A percentile compares a stretch with the other conserved stretches of the same genome.
These are phyloP conservation scores for Globisporangium echinulatum DNA, from an alignment of 352 stramenopile genomes.

Conservation along the genomic window DNA sequence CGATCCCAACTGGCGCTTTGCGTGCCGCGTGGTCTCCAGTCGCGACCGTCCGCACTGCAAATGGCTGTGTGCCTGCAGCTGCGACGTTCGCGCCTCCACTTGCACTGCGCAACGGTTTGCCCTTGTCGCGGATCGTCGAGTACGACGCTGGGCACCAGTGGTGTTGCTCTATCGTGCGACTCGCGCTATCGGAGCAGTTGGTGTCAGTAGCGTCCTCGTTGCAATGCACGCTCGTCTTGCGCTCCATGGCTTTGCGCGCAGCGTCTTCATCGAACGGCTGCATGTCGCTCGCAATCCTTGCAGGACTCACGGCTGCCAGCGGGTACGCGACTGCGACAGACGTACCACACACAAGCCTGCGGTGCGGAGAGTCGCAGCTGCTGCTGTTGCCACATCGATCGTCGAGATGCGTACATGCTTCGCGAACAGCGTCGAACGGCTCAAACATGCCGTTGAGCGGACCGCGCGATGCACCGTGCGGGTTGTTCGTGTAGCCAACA, in stretches of 20 bases:
- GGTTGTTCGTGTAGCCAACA: conserved; percentile 41
- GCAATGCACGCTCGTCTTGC: conserved; percentile 7
- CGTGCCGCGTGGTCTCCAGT: conserved; percentile 5
- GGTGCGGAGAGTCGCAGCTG: too few relatives aligned
- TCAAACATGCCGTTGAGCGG: conserved; percentile 42
- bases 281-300: conserved; percentile 3
- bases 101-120: conserved; percentile 8
- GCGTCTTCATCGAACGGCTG: conserved; percentile 20
- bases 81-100: conserved; percentile 8
- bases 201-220: conserved; percentile 1
- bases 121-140: conserved; percentile 12
- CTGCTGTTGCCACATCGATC: too few relatives aligned
- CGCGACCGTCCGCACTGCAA: conserved; percentile 18
- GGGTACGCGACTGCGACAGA: conserved; percentile 26
- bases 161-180: neutral
- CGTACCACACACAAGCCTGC: conserved; percentile 2
- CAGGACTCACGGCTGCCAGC: conserved; percentile 10
- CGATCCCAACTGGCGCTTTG: conserved; percentile 13
- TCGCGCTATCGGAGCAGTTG: too few relatives aligned
- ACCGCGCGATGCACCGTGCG: conserved; percentile 13
- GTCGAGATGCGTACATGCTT: conserved; percentile 3
- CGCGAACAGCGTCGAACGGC: conserved; percentile 28
- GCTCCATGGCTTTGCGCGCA: conserved; percentile 13
- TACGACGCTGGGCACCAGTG: conserved; percentile 42
- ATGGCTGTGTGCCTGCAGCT: conserved; percentile 17